A percentile compares a stretch with the other conserved stretches of the same genome.
These are phyloP conservation scores for Emericellopsis cladophorae DNA, from an alignment of 2,329 filamentous ascomycete species.

Conservation along the genomic window DNA sequence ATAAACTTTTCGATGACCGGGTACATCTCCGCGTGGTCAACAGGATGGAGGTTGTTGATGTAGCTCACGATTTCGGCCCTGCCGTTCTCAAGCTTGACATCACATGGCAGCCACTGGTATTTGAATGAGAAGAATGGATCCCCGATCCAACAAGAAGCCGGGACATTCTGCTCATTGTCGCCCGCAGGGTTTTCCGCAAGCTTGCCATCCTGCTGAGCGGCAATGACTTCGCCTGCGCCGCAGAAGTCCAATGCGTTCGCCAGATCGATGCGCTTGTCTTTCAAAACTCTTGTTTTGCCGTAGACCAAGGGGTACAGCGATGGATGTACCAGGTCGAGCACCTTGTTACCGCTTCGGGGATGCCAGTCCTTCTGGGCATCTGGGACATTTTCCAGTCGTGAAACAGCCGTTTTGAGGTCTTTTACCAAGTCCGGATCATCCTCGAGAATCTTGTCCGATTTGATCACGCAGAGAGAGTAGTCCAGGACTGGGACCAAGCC, in stretches of 20 bases:
- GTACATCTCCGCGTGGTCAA: constrained; percentile 23
- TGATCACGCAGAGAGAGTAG: constrained; percentile 16
- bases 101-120: constrained; percentile 36
- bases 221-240: constrained; percentile 16
- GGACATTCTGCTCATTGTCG: background rate
- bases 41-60: constrained; percentile 40
- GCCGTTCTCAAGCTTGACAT: constrained; percentile 26
- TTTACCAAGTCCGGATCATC: constrained; percentile 9
- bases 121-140: constrained; percentile 8
- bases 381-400: constrained; percentile 35
- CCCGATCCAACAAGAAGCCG: background rate
- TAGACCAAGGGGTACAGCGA: constrained; percentile 50
- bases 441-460: constrained; percentile 16
- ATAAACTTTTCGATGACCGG: constrained; percentile 26
- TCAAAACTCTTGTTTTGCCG: constrained; percentile 25
- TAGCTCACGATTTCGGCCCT: constrained; percentile 31
- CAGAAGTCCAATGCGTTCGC: constrained; percentile 19
- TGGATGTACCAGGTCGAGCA: constrained; percentile 51
- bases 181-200: background rate
- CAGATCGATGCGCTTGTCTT: constrained; percentile 19
- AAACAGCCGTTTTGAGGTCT: constrained; percentile 28
- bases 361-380: constrained; percentile 45
- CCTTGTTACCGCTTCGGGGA: constrained; percentile 39
- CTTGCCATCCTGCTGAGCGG: constrained; percentile 3
- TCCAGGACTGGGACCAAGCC: constrained; percentile 20